These are phyloP conservation scores for Amniculicola lignicola DNA, from an alignment of 495 filamentous ascomycete genomes.

Conservation along the genomic window DNA sequence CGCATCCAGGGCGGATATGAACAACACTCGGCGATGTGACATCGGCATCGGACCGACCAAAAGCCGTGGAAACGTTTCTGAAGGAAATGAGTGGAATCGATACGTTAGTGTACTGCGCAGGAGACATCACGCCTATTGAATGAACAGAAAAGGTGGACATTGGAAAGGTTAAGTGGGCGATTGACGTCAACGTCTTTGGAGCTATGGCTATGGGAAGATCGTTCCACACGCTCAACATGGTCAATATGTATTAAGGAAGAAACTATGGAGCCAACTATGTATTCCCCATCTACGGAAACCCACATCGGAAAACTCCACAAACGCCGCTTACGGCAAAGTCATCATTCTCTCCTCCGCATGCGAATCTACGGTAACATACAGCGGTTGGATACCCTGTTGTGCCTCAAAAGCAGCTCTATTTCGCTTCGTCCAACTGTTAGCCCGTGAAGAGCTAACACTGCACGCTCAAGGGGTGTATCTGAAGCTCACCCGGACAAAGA, in stretches of 20 bases:
- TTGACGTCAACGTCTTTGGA: slow-evolving; percentile 14
- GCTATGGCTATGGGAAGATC: slow-evolving; percentile 3
- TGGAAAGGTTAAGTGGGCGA: slow-evolving; percentile 6
- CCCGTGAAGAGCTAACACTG: slow-evolving; percentile 9
- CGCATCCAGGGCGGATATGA: not conserved
- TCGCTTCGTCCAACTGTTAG: slow-evolving; percentile 6
- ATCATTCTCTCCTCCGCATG: slow-evolving; percentile 6
- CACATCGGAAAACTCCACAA: not conserved
- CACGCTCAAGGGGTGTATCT: slow-evolving; percentile 13
- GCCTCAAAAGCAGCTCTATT: slow-evolving; percentile 9
- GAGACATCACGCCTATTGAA: slow-evolving; percentile 13
- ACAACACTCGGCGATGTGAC: slow-evolving; percentile 2
- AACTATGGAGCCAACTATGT: slow-evolving; percentile 2
- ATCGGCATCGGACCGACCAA: not conserved
- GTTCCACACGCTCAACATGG: not conserved
- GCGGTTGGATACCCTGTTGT: slow-evolving; percentile 12
- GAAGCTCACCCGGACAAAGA: slow-evolving; percentile 12
- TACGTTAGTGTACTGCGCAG: slow-evolving; percentile 9
- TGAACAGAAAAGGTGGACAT: slow-evolving; percentile 7
- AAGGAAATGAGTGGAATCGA: slow-evolving; percentile 1
- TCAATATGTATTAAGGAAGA: not conserved
- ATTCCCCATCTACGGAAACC: slow-evolving; percentile 8
- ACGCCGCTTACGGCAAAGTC: slow-evolving; percentile 7
- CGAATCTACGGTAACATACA: not conserved
- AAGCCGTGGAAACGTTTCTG: not conserved